phyloP scores from a whole-genome alignment of 345 rosid species.

The Bretschneidera sinensis region DNA sequence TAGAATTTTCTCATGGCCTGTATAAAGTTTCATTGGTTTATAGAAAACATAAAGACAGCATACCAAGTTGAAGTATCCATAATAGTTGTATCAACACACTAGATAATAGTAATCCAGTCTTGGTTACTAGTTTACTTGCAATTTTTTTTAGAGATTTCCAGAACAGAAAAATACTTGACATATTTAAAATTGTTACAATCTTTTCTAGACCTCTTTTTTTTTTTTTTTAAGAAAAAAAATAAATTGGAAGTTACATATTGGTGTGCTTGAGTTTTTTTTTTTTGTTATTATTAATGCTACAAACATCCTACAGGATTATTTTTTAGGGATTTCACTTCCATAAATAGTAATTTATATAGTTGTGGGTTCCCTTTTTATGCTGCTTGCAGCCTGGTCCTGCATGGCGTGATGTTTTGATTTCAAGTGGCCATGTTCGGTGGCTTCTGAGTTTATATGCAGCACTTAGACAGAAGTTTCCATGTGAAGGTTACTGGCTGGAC shows the following conservation, averaged over 20 bases:
- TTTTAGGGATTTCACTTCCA: neutral
- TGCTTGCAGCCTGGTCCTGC: slow-evolving; percentile 87
- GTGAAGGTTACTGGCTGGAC: slow-evolving; percentile 77
- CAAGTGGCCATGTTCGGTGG: slow-evolving; percentile 90
- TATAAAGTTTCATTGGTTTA: neutral
- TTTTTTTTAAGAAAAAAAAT: no score
- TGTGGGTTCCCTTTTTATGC: slow-evolving; percentile 7
- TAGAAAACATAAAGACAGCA: neutral
- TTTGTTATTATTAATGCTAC: neutral
- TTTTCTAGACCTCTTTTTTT: neutral
- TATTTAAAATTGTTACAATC: no score
- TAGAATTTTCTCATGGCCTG: slow-evolving; percentile 10
- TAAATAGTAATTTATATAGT: neutral
- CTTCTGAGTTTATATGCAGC: slow-evolving; percentile 66
- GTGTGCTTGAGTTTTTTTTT: no score
- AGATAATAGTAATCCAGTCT: neutral
- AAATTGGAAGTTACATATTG: no score
- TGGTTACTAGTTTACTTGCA: neutral
- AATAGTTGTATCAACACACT: neutral
- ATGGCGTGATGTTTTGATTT: slow-evolving; percentile 82
- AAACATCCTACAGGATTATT: neutral
- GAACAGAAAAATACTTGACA: neutral
- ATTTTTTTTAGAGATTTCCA: neutral
- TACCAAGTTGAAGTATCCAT: neutral
- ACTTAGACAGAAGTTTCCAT: slow-evolving; percentile 70